A percentile compares a stretch with the other conserved stretches of the same genome.
Conservation (phyloP, 106 monocot species). For the Platanthera guangdongensis region DNA sequence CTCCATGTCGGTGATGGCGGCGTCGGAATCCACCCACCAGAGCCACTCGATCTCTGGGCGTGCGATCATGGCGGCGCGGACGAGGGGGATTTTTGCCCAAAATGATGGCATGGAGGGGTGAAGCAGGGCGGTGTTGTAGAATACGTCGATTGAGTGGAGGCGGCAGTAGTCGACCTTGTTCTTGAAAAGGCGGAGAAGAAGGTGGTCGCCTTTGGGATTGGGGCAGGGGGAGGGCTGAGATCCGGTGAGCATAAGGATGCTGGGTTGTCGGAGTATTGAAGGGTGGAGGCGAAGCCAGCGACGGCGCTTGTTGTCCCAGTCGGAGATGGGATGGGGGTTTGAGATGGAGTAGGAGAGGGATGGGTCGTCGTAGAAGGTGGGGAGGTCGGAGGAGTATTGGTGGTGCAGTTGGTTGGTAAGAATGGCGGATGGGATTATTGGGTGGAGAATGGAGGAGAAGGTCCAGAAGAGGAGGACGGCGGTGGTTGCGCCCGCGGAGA, state of each 20-base stretch:
- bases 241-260: slow-evolving; percentile 55
- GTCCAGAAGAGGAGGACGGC: background rate
- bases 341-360: slow-evolving; percentile 11
- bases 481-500: background rate
- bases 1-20: slow-evolving; percentile 88
- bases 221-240: slow-evolving; percentile 45
- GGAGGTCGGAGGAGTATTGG: background rate
- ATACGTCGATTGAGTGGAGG: slow-evolving; percentile 41
- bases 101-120: slow-evolving; percentile 48
- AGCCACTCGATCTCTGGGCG: slow-evolving; percentile 89
- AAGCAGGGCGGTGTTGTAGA: slow-evolving; percentile 68
- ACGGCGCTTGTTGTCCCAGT: slow-evolving; percentile 17
- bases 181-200: slow-evolving; percentile 57
- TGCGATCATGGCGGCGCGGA: slow-evolving; percentile 79
- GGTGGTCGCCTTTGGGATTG: slow-evolving; percentile 27
- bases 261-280: background rate
- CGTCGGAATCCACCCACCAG: slow-evolving; percentile 95
- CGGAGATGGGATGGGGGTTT: background rate
- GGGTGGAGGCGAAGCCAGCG: slow-evolving; percentile 10
- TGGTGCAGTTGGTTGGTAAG: background rate
- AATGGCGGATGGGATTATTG: background rate
- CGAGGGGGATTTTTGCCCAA: slow-evolving; percentile 63
- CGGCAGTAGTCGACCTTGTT: slow-evolving; percentile 79
- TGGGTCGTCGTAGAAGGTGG: slow-evolving; percentile 14
- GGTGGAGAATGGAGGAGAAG: background rate